A percentile compares a stretch with the other conserved stretches of the same genome.
Evolutionary conservation across 2,329 filamentous ascomycete genomes (phyloP).

Genomic region (Amphichorda felina): DNA sequence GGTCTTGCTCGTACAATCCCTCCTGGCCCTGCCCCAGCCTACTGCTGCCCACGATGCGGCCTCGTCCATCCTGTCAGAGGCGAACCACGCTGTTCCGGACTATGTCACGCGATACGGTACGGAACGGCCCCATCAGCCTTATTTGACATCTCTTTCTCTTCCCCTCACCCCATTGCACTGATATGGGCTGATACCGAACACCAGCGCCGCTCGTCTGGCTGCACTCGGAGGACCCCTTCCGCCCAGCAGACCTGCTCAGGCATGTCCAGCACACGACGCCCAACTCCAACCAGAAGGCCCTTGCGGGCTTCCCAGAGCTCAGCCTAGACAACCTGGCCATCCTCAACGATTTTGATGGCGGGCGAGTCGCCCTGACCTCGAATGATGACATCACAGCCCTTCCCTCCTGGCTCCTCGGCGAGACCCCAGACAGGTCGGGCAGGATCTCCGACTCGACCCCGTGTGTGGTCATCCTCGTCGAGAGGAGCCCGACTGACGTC

Average conservation of each 20-base stretch:
- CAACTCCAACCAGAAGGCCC: slow-evolving; percentile 5
- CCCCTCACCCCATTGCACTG: slow-evolving; percentile 1
- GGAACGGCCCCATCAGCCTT: background rate
- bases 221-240: slow-evolving; percentile 17
- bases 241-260: slow-evolving; percentile 14
- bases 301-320: slow-evolving; percentile 9
- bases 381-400: slow-evolving; percentile 10
- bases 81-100: slow-evolving; percentile 9
- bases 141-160: background rate
- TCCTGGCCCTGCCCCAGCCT: too few relatives aligned
- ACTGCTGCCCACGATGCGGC: too few relatives aligned
- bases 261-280: slow-evolving; percentile 17
- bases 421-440: slow-evolving; percentile 10
- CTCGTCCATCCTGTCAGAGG: background rate
- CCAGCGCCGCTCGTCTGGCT: slow-evolving; percentile 18
- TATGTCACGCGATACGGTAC: slow-evolving; percentile 17
- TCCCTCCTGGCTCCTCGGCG: slow-evolving; percentile 13
- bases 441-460: slow-evolving; percentile 11
- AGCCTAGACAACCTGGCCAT: slow-evolving; percentile 14
- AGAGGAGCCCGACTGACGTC: slow-evolving; percentile 7
- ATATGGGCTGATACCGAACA: too few relatives aligned
- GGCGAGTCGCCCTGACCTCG: slow-evolving; percentile 12
- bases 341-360: slow-evolving; percentile 8
- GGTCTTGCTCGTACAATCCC: too few relatives aligned
- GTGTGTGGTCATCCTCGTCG: slow-evolving; percentile 14